Conservation (phyloP, 805 yeast genomes). For the Kuraishia borneana region DNA sequence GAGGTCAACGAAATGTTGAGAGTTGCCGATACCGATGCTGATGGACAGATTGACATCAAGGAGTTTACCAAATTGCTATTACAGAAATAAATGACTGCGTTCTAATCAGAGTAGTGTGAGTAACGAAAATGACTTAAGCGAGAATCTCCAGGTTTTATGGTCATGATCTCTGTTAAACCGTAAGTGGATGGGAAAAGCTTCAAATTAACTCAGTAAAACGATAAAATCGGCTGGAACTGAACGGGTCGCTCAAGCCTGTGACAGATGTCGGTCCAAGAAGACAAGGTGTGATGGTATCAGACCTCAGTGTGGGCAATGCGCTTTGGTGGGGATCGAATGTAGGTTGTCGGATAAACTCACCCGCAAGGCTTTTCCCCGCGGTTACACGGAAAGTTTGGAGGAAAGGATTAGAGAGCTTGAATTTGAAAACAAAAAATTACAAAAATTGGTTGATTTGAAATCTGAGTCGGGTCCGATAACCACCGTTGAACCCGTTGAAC, state of each 20-base stretch:
- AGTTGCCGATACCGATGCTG: slow-evolving; percentile 92
- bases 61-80: slow-evolving; percentile 88
- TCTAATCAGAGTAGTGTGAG: too few species aligned
- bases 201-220: slow-evolving; percentile 26
- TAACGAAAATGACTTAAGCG: too few species aligned
- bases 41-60: slow-evolving; percentile 94
- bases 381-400: slow-evolving; percentile 84
- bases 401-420: slow-evolving; percentile 82
- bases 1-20: slow-evolving; percentile 96
- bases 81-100: slow-evolving; percentile 39
- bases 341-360: slow-evolving; percentile 80
- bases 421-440: slow-evolving; percentile 62
- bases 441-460: slow-evolving; percentile 49
- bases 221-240: slow-evolving; percentile 65
- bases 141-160: too few species aligned
- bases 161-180: too few species aligned
- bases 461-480: slow-evolving; percentile 12
- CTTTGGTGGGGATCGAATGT: slow-evolving; percentile 77
- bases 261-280: slow-evolving; percentile 75
- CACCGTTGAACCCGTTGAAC: slow-evolving; percentile 12
- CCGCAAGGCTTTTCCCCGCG: slow-evolving; percentile 81
- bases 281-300: slow-evolving; percentile 69
- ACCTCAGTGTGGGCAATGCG: slow-evolving; percentile 74
- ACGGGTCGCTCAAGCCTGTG: slow-evolving; percentile 86
- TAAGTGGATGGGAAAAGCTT: background rate